A percentile compares a stretch with the other conserved stretches of the same genome.
Evolutionary conservation across 2,329 filamentous ascomycete genomes (phyloP).

Genomic region (Talaromyces sp.): DNA sequence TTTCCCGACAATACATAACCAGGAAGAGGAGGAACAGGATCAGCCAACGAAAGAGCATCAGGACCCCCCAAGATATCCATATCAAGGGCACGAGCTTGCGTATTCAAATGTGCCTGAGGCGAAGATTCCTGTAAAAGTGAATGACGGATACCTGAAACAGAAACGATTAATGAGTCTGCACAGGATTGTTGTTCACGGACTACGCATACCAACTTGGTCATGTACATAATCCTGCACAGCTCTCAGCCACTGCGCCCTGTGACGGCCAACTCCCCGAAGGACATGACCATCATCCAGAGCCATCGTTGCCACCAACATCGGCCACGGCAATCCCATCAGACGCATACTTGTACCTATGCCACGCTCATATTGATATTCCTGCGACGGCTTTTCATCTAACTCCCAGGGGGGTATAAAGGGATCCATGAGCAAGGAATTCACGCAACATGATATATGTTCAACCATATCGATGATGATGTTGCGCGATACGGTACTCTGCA

Average conservation of each 20-base stretch:
- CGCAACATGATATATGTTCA: background rate
- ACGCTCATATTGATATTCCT: background rate
- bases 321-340: background rate
- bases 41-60: background rate
- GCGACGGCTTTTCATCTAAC: background rate
- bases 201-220: background rate
- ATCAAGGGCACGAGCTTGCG: background rate
- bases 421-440: background rate
- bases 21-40: too few relatives aligned
- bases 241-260: background rate
- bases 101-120: background rate
- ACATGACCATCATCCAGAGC: background rate
- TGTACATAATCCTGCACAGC: background rate
- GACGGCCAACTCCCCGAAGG: background rate
- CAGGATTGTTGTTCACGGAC: too few relatives aligned
- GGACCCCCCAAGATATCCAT: background rate
- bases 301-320: background rate
- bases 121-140: background rate
- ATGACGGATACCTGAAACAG: background rate
- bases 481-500: background rate
- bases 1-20: background rate
- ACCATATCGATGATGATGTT: background rate
- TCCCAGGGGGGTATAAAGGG: background rate
- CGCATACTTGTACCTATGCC: background rate
- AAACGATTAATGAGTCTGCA: background rate